Conservation (phyloP, 768 basidiomycete species). For the Fistulinella prunicolor region DNA sequence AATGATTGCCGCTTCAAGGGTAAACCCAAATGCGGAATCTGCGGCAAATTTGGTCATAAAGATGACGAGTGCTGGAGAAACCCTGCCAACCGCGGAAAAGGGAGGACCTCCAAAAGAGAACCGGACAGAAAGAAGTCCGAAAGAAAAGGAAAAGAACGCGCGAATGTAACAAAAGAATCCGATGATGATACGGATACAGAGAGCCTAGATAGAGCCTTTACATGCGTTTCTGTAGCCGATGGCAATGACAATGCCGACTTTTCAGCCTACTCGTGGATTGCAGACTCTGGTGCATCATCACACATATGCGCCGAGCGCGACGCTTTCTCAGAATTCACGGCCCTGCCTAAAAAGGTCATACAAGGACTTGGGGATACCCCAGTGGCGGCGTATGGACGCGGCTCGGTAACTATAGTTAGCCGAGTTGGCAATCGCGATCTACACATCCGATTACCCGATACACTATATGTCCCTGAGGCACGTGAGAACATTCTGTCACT, state of each 20-base stretch:
- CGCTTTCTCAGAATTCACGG: not conserved
- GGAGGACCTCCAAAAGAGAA: not conserved
- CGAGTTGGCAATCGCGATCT: not conserved
- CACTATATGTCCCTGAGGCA: not conserved
- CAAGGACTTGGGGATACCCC: not conserved
- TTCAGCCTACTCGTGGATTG: slow-evolving; percentile 9
- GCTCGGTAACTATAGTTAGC: not conserved
- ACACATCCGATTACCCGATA: not conserved
- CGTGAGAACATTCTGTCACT: slow-evolving; percentile 5
- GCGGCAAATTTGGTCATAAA: not conserved
- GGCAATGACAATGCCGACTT: not conserved
- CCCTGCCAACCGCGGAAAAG: not conserved
- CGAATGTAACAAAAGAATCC: not conserved
- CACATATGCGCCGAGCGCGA: not conserved
- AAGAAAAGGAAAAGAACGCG: not conserved
- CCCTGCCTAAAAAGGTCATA: not conserved
- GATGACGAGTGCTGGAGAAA: not conserved
- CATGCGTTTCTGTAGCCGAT: not conserved
- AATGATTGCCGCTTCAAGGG: not conserved
- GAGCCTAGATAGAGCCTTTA: not conserved
- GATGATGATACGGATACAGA: not conserved
- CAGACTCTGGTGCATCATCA: not conserved
- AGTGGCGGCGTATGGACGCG: not conserved
- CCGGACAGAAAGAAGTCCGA: not conserved
- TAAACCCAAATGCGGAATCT: not conserved